Evolutionary conservation across 1,284 basidiomycete genomes (phyloP), one percentile per base, ranked within the genome.

Genomic region (Trichosporon inkin): DNA sequence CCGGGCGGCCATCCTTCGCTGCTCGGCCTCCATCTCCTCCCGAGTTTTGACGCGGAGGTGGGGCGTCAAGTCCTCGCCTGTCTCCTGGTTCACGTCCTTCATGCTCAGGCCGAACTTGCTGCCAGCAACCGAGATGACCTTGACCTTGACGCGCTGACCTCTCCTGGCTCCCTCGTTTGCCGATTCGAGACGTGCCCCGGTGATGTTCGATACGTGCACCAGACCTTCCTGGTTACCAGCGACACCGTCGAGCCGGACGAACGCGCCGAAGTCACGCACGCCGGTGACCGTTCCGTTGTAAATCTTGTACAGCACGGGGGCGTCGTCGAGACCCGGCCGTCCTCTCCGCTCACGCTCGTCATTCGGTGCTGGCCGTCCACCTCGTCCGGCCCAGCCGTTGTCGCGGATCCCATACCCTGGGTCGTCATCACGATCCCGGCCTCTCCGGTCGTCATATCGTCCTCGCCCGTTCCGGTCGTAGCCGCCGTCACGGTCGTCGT

Each of bases 191-290:
- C 95, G 86, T 14, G 85, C 85, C 16, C 88, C 88, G 61, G 85
- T 83, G 68, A 93, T 88, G 53, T 95, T 94, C 63, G 89, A 91
- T 61, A 99, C 87, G 74, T 99, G 95, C 10, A 99, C 92, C 86
- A 99, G 87, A 24, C 95, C 92, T 82, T 99, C 95, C 13, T 84
- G 86, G 40, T 91, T 83, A 11, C 92, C 93, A 14, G 81, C 80
- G 53, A 99, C 80, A 40, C 94, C 95, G 66, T 98, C 92, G 4
- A 99, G 78, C 28, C 84, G 84, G 53, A 97, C 88, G 72, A 99
- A 99, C 0, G 91, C 93, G 56, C 95, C 95, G 76, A 98, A 99
- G 67, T 99, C 95, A 75, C 91, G 92, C 71, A 98, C 73, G 17
- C 88, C 86, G 6, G 88, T 84, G 22, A 99, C 88, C 60, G 85